A percentile compares a stretch with the other conserved stretches of the same genome.
These are phyloP conservation scores for Lasiosphaeriaceae sp. DNA, from an alignment of 495 filamentous ascomycete species.

Conservation along the genomic window DNA sequence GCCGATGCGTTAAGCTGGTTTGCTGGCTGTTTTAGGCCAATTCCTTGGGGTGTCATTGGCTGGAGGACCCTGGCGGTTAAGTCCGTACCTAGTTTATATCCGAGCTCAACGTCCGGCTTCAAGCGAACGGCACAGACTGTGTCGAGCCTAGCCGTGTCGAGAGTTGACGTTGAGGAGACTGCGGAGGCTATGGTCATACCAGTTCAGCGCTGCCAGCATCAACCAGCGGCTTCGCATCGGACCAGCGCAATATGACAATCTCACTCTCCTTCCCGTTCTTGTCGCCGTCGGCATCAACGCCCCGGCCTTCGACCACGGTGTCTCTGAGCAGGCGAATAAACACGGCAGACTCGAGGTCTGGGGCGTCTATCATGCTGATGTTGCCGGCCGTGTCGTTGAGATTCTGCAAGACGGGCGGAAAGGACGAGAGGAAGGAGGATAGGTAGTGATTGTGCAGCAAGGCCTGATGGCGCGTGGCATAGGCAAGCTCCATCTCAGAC, in stretches of 20 bases:
- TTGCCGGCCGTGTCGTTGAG: constrained; percentile 88
- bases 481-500: constrained; percentile 68
- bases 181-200: constrained; percentile 47
- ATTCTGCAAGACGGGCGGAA: constrained; percentile 70
- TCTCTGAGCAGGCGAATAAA: constrained; percentile 74
- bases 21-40: no score
- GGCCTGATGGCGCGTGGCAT: constrained; percentile 76
- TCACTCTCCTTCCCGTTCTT: constrained; percentile 72
- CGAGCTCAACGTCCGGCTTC: no score
- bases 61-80: no score
- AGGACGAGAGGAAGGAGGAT: constrained; percentile 73
- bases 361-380: constrained; percentile 85
- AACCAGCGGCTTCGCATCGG: constrained; percentile 69
- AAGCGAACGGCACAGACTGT: no score
- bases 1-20: no score
- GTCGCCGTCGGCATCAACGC: constrained; percentile 53
- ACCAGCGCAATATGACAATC: constrained; percentile 84
- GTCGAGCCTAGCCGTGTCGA: background rate
- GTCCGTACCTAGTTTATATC: no score
- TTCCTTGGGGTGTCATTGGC: no score
- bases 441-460: constrained; percentile 79
- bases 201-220: constrained; percentile 75
- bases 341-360: constrained; percentile 76
- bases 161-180: background rate
- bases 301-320: constrained; percentile 50